Percentiles rank a stretch among this genome's conserved stretches.
Conservation (phyloP, 352 stramenopile genomes). For the Thalassiosira sp. region DNA sequence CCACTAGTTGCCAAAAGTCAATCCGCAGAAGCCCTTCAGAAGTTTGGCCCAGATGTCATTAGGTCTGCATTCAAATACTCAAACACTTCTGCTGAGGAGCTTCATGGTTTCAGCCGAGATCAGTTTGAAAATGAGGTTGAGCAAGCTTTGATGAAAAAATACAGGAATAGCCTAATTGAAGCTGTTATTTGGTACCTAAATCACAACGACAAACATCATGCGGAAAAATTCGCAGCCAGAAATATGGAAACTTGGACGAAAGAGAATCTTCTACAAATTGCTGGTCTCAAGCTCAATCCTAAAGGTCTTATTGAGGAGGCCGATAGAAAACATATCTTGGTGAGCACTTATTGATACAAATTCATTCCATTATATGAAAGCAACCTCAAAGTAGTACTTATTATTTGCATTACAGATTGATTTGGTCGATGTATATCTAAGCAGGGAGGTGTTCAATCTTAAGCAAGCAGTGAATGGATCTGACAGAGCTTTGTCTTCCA, state of each 20-base stretch:
- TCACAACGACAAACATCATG: slow-evolving; percentile 17
- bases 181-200: slow-evolving; percentile 27
- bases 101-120: slow-evolving; percentile 27
- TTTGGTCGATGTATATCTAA: slow-evolving; percentile 20
- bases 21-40: slow-evolving; percentile 2
- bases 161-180: slow-evolving; percentile 26
- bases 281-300: slow-evolving; percentile 7
- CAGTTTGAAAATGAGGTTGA: slow-evolving; percentile 29
- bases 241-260: slow-evolving; percentile 9
- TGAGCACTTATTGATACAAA: neutral
- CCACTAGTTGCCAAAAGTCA: slow-evolving; percentile 9
- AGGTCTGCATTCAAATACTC: slow-evolving; percentile 17
- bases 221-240: slow-evolving; percentile 19
- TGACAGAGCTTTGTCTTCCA: slow-evolving; percentile 21
- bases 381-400: neutral
- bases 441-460: slow-evolving; percentile 8
- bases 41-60: slow-evolving; percentile 32
- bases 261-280: slow-evolving; percentile 20
- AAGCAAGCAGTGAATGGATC: slow-evolving; percentile 16
- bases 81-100: slow-evolving; percentile 14
- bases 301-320: slow-evolving; percentile 30
- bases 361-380: neutral
- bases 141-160: slow-evolving; percentile 23
- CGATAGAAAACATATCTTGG: slow-evolving; percentile 1
- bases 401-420: slow-evolving; percentile 9